A percentile compares a stretch with the other conserved stretches of the same genome.
These are phyloP conservation scores for Asterochloris erici DNA, from an alignment of 139 green algal genomes.

Conservation along the genomic window DNA sequence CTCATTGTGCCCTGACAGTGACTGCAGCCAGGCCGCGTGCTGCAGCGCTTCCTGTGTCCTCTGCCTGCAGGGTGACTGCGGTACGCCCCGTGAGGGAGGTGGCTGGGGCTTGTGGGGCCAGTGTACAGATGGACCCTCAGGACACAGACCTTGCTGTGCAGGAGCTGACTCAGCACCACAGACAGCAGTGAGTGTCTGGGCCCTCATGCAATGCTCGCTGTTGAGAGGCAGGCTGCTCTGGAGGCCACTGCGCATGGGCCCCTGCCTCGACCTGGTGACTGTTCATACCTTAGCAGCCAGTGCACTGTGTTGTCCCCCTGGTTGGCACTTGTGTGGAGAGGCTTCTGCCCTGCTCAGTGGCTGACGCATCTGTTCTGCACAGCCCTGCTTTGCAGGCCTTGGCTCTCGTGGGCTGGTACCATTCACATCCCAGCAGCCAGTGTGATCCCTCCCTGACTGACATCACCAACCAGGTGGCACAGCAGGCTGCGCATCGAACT, in stretches of 20 bases:
- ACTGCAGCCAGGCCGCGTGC: no score
- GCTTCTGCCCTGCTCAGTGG: no score
- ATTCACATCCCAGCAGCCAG: slow-evolving; percentile 68
- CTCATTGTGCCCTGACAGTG: no score
- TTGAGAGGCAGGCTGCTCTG: no score
- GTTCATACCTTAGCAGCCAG: no score
- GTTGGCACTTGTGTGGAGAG: no score
- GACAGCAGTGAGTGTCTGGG: background rate
- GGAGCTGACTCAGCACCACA: background rate
- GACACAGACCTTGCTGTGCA: slow-evolving; percentile 42
- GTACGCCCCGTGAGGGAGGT: slow-evolving; percentile 51
- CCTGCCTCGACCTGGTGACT: no score
- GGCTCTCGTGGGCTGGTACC: slow-evolving; percentile 66
- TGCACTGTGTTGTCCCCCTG: no score
- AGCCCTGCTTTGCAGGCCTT: background rate
- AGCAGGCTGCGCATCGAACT: slow-evolving; percentile 14
- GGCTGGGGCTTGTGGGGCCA: slow-evolving; percentile 41
- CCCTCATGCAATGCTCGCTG: no score
- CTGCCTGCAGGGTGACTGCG: slow-evolving; percentile 27
- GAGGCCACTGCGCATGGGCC: no score
- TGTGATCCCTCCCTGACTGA: slow-evolving; percentile 61
- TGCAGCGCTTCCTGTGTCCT: no score
- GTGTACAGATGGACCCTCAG: slow-evolving; percentile 73
- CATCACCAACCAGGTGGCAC: slow-evolving; percentile 60
- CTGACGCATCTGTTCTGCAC: background rate